Percentiles rank a stretch among this genome's conserved stretches.
These are phyloP conservation scores for Euphorbia corollata DNA, from an alignment of 441 rosid genomes.

Conservation along the genomic window DNA sequence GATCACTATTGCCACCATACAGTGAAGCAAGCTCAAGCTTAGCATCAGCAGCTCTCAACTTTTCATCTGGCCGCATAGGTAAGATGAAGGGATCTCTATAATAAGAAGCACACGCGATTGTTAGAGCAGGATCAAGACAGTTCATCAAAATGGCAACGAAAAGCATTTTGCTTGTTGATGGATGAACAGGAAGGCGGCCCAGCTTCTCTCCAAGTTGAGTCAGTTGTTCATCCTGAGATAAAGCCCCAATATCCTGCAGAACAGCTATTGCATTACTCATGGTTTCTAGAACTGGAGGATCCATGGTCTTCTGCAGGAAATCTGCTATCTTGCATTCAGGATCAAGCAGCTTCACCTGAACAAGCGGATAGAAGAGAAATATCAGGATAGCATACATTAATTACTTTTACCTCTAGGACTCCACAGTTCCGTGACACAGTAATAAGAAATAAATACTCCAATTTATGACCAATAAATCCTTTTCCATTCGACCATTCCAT, in stretches of 20 bases:
- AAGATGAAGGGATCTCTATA: slow-evolving; percentile 79
- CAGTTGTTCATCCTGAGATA: slow-evolving; percentile 65
- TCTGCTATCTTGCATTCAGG: slow-evolving; percentile 59
- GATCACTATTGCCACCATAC: slow-evolving; percentile 85
- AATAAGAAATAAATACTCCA: not conserved
- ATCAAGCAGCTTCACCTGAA: slow-evolving; percentile 84
- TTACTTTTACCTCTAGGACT: not conserved
- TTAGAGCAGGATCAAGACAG: slow-evolving; percentile 95
- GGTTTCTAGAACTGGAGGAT: slow-evolving; percentile 79
- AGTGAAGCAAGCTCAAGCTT: slow-evolving; percentile 76
- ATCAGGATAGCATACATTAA: not conserved
- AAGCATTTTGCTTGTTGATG: slow-evolving; percentile 87
- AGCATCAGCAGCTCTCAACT: slow-evolving; percentile 64
- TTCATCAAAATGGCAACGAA: slow-evolving; percentile 82
- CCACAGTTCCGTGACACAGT: not conserved
- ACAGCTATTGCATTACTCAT: slow-evolving; percentile 60
- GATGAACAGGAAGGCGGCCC: slow-evolving; percentile 88
- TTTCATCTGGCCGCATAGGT: slow-evolving; percentile 67
- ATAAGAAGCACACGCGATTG: slow-evolving; percentile 90
- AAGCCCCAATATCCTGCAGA: slow-evolving; percentile 88
- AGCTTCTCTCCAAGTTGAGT: slow-evolving; percentile 90
- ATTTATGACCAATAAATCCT: not conserved
- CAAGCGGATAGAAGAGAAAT: not conserved
- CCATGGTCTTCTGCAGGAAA: slow-evolving; percentile 72
- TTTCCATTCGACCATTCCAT: not conserved